Evolutionary conservation across 805 yeast species (phyloP).

Genomic region (Myxozyma lipomycoides): DNA sequence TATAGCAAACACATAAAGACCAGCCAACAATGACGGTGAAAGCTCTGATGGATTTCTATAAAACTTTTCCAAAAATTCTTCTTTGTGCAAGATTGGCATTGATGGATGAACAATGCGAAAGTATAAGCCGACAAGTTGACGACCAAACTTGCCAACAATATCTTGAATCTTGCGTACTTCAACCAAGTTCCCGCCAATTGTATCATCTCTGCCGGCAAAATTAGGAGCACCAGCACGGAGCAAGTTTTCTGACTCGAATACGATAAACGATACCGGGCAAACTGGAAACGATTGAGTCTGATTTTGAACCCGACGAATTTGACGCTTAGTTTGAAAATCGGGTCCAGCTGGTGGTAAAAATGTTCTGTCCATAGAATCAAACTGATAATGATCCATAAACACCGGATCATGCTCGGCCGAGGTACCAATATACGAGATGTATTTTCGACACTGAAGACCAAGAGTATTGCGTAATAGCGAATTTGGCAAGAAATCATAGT

Average conservation of each 20-base stretch:
- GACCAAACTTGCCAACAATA: constrained; percentile 28
- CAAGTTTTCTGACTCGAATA: constrained; percentile 29
- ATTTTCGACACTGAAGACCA: constrained; percentile 32
- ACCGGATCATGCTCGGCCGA: constrained; percentile 32
- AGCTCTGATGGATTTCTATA: constrained; percentile 31
- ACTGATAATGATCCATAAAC: constrained; percentile 30
- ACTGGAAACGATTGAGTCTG: constrained; percentile 3
- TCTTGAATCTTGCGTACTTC: constrained; percentile 32
- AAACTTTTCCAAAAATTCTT: constrained; percentile 31
- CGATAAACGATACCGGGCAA: constrained; percentile 27
- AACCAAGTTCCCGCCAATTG: constrained; percentile 29
- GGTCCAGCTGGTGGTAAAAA: constrained; percentile 22
- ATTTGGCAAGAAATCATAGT: constrained; percentile 31
- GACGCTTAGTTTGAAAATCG: constrained; percentile 21
- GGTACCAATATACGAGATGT: constrained; percentile 32
- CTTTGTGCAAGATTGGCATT: constrained; percentile 32
- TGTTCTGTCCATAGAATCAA: constrained; percentile 26
- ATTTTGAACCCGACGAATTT: constrained; percentile 20
- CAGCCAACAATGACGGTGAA: constrained; percentile 30
- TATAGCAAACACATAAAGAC: constrained; percentile 31
- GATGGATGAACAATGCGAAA: constrained; percentile 32
- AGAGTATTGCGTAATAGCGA: constrained; percentile 31
- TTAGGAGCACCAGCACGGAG: constrained; percentile 19
- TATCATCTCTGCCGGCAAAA: constrained; percentile 29
- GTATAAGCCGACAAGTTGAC: constrained; percentile 29